A percentile compares a stretch with the other conserved stretches of the same genome.
phyloP scores from a whole-genome alignment of 1,284 basidiomycete genomes.

The Cronartium quercuum region DNA sequence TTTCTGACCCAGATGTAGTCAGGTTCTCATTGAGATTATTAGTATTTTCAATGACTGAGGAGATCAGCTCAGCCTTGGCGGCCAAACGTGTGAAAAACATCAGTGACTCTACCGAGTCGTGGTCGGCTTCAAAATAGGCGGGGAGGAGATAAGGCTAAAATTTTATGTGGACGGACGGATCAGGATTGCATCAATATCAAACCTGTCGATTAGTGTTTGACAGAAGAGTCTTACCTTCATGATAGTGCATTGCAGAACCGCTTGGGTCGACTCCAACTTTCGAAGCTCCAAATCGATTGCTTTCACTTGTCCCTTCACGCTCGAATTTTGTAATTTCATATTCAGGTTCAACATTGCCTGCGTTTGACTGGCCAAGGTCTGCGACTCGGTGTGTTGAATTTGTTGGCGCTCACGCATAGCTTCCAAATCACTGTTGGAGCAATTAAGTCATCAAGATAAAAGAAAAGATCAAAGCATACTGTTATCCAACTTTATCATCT shows the following conservation, averaged over 20 bases:
- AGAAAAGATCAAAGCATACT: neutral
- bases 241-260: conserved; percentile 63
- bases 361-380: conserved; percentile 66
- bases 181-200: conserved; percentile 3
- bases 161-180: neutral
- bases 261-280: conserved; percentile 73
- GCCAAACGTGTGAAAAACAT: conserved; percentile 83
- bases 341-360: conserved; percentile 82
- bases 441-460: conserved; percentile 9
- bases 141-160: conserved; percentile 73
- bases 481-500: neutral
- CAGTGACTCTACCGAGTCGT: conserved; percentile 79
- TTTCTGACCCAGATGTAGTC: conserved; percentile 68
- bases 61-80: conserved; percentile 76
- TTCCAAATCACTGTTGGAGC: conserved; percentile 65
- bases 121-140: conserved; percentile 68
- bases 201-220: neutral
- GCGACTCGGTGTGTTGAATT: conserved; percentile 71
- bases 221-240: conserved; percentile 45
- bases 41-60: conserved; percentile 67
- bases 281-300: conserved; percentile 79
- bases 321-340: conserved; percentile 80
- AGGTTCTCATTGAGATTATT: conserved; percentile 76
- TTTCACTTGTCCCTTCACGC: conserved; percentile 78
- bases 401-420: conserved; percentile 71